Evolutionary conservation across 2,329 filamentous ascomycete genomes (phyloP).

Genomic region (Colletotrichum salicis): DNA sequence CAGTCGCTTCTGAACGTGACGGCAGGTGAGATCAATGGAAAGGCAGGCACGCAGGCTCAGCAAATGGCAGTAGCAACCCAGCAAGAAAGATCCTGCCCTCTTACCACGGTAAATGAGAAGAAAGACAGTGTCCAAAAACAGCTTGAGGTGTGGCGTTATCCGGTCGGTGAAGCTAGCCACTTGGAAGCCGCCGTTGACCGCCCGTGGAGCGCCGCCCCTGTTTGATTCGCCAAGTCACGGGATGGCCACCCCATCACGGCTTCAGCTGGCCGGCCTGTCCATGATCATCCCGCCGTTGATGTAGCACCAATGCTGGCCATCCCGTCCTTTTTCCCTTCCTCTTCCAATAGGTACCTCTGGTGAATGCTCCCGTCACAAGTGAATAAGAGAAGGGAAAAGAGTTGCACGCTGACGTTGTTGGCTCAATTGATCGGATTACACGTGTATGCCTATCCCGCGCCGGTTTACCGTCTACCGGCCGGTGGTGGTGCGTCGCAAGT

Average conservation of each 20-base stretch:
- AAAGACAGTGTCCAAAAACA: constrained; percentile 7
- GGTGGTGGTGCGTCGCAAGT: neutral
- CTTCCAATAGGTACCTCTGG: neutral
- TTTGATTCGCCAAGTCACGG: constrained; percentile 24
- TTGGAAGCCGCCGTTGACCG: neutral
- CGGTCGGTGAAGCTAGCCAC: constrained; percentile 12
- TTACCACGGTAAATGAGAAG: neutral
- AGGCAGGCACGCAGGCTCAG: neutral
- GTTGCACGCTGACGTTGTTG: neutral
- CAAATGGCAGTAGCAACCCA: neutral
- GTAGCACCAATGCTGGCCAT: constrained; percentile 28
- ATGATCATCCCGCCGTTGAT: constrained; percentile 33
- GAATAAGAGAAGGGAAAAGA: neutral
- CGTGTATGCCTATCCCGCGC: neutral
- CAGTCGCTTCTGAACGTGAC: constrained; percentile 34
- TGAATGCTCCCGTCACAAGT: neutral
- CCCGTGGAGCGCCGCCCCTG: constrained; percentile 22
- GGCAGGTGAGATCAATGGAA: neutral
- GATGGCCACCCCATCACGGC: neutral
- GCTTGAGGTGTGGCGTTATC: constrained; percentile 31
- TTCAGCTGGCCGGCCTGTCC: constrained; percentile 27
- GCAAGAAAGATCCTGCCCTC: neutral
- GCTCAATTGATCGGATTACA: neutral
- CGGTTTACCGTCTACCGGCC: neutral
- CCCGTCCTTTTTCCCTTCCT: constrained; percentile 11